A percentile compares a stretch with the other conserved stretches of the same genome.
phyloP scores from a whole-genome alignment of 306 rosid species.

The Cicer pinnatifidum region DNA sequence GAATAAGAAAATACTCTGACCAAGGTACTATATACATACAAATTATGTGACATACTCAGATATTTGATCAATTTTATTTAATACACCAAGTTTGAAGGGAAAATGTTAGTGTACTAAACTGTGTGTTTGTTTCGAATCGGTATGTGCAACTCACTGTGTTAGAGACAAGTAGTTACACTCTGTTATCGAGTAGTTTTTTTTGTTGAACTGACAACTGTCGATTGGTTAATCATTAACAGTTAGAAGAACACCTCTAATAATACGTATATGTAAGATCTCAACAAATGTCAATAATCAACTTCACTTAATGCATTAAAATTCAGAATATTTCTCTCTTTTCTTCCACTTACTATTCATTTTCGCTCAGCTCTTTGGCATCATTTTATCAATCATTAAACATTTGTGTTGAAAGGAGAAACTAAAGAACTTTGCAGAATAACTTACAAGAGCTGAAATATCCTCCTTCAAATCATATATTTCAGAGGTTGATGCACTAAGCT shows the following conservation, averaged over 20 bases:
- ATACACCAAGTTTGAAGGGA: neutral
- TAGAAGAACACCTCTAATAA: neutral
- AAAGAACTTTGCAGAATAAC: constrained; percentile 45
- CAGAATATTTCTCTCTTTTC: constrained; percentile 3
- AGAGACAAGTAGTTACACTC: neutral
- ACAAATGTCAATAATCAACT: neutral
- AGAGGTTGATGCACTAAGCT: constrained; percentile 55
- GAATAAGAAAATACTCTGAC: neutral
- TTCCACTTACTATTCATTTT: constrained; percentile 6
- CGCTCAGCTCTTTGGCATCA: neutral
- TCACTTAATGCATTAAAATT: constrained; percentile 2
- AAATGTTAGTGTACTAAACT: neutral
- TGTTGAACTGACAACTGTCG: constrained; percentile 9
- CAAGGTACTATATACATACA: neutral
- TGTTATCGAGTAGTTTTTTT: neutral
- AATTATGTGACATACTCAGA: neutral
- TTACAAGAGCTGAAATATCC: constrained; percentile 75
- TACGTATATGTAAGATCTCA: constrained; percentile 6
- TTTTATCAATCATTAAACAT: constrained; percentile 12
- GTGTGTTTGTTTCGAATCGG: neutral
- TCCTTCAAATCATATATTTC: constrained; percentile 60
- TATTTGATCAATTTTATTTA: neutral
- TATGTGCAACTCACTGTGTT: constrained; percentile 3
- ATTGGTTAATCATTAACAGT: constrained; percentile 12
- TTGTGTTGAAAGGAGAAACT: constrained; percentile 2